Percentiles rank a stretch among this genome's conserved stretches.
Conservation (phyloP, 2,329 filamentous ascomycete species). For the Xylaria sp. region DNA sequence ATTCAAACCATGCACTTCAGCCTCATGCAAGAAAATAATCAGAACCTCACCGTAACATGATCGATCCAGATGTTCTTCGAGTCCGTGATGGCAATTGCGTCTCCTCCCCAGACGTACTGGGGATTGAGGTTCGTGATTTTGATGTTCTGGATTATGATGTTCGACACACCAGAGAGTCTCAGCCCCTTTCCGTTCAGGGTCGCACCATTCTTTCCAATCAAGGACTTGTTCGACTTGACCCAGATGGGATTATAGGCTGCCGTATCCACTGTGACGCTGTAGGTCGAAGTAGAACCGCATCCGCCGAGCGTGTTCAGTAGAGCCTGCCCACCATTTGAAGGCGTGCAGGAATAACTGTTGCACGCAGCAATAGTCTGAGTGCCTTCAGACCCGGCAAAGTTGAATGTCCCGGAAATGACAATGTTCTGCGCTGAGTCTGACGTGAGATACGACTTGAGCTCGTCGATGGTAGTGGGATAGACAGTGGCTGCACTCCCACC, state of each 20-base stretch:
- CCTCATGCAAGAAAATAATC: neutral
- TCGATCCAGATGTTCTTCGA: neutral
- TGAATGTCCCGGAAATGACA: neutral
- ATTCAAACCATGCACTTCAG: neutral
- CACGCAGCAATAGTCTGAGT: neutral
- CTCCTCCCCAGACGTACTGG: neutral
- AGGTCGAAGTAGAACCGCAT: neutral
- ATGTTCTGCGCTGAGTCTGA: neutral
- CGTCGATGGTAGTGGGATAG: neutral
- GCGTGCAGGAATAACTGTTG: neutral
- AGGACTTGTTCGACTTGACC: neutral
- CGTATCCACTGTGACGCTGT: neutral
- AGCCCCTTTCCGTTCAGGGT: neutral
- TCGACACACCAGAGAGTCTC: neutral
- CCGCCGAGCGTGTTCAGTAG: neutral
- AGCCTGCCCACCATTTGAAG: neutral
- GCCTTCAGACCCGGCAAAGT: neutral
- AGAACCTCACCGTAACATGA: neutral
- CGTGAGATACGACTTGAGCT: neutral
- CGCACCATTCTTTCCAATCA: neutral
- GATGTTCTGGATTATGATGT: neutral
- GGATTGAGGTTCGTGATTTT: neutral
- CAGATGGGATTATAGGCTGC: neutral
- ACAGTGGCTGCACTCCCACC: neutral
- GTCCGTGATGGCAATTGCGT: neutral